Evolutionary conservation across 192 early-diverging fungal species (phyloP), one percentile per base, ranked within the genome.

Genomic region (Entrophospora sp.): DNA sequence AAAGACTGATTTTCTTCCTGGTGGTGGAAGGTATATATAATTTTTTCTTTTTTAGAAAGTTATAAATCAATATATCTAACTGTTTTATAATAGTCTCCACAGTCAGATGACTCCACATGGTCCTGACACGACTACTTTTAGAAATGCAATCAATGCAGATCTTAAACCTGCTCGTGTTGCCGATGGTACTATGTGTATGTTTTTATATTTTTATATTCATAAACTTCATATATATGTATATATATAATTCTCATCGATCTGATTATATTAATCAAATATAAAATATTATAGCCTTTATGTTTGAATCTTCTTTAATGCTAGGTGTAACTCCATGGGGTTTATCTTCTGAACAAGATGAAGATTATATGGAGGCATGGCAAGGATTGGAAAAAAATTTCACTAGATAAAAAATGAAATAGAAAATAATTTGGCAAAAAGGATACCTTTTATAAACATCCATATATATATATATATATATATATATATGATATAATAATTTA

Each of bases 41-140:
- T 45, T 32, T 48, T 40, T 6, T 40, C 6, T 9, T 40, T 40
- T 40, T 40, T 40, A 14, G 6, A 6, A 9, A 9, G 14, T 40
- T 40, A 40, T 9, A 9, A 40, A 9, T 40, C 14, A 9, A 9
- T 40, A n/a, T 20, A 9, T 40, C 18, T 43, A 16, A n/a, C 6
- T 9, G n/a, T n/a, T n/a, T n/a, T n/a, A n/a, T 53, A 1, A 22
- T 60, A 80, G 76, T 31, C 73, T 91, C 12, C 89, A 91, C 70
- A 82, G 81, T 37, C 82, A 81, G 42, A 95, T 95, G 93, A 88
- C 88, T 2, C 86, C 92, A 14, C 95, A 97, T 71, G 93, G 95
- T 0, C 95, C 95, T 2, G 95, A 97, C 66, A 78, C 82, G 1
- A 76, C 80, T 16, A 89, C 89, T 0, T 92, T 93, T 56, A 75